phyloP scores from a whole-genome alignment of 1,139 yeast genomes.

The Blastobotrys serpentis region DNA sequence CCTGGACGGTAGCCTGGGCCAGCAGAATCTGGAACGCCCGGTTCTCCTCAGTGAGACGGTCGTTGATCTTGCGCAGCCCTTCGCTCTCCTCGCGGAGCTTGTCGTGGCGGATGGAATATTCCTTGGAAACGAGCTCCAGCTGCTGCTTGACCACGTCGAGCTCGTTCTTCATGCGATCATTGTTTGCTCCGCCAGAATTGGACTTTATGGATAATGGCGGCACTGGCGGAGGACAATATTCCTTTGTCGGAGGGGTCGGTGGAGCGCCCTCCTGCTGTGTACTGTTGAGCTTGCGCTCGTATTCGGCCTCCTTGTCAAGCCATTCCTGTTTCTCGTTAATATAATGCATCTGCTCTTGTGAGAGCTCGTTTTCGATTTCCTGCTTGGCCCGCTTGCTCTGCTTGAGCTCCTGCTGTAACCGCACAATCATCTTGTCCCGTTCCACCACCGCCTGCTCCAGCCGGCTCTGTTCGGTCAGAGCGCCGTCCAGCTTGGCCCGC shows the following conservation, averaged over 20 bases:
- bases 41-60: slow-evolving; percentile 37
- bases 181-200: too few species aligned
- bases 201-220: slow-evolving; percentile 1
- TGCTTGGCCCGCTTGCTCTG: slow-evolving; percentile 28
- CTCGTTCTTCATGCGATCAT: slow-evolving; percentile 28
- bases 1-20: slow-evolving; percentile 37
- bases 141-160: slow-evolving; percentile 32
- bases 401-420: slow-evolving; percentile 28
- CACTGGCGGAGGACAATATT: slow-evolving; percentile 10
- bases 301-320: slow-evolving; percentile 35
- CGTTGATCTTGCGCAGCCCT: slow-evolving; percentile 31
- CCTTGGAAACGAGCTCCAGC: slow-evolving; percentile 35
- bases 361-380: slow-evolving; percentile 28
- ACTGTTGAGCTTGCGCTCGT: slow-evolving; percentile 25
- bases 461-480: slow-evolving; percentile 27
- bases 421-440: slow-evolving; percentile 27
- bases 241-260: slow-evolving; percentile 6
- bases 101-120: slow-evolving; percentile 33
- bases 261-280: background rate
- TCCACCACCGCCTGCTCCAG: slow-evolving; percentile 36
- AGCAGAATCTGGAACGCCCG: slow-evolving; percentile 38
- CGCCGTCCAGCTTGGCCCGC: slow-evolving; percentile 22
- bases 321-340: slow-evolving; percentile 38
- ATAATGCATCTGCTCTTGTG: slow-evolving; percentile 33
- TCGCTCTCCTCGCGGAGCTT: slow-evolving; percentile 32